phyloP scores from a whole-genome alignment of 768 basidiomycete species.

The Pilatotrama ljubarskyi region DNA sequence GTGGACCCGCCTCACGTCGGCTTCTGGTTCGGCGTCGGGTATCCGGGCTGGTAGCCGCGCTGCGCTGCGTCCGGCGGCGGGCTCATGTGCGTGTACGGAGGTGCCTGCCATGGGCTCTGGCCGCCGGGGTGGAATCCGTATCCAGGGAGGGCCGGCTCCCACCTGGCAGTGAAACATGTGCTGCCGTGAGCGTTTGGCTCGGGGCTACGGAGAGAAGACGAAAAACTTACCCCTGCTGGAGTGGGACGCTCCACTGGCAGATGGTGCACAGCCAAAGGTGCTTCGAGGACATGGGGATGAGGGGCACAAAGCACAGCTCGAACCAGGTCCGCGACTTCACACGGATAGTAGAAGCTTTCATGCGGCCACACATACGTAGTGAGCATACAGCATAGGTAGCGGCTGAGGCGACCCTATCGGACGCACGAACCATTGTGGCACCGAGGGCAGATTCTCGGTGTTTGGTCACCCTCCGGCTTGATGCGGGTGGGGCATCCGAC shows the following conservation, averaged over 20 bases:
- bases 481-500: conserved; percentile 68
- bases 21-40: conserved; percentile 30
- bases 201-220: background rate
- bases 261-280: conserved; percentile 72
- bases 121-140: conserved; percentile 21
- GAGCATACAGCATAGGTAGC: background rate
- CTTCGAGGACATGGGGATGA: conserved; percentile 62
- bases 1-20: conserved; percentile 1
- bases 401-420: conserved; percentile 6
- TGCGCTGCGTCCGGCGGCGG: conserved; percentile 22
- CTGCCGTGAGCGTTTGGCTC: background rate
- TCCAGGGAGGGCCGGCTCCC: conserved; percentile 35
- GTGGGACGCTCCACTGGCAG: conserved; percentile 62
- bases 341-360: conserved; percentile 51
- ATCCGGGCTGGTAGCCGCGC: conserved; percentile 35
- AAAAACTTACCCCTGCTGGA: conserved; percentile 48
- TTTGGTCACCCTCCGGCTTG: conserved; percentile 54
- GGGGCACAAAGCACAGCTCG: conserved; percentile 72
- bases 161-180: conserved; percentile 26
- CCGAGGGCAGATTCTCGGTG: conserved; percentile 61
- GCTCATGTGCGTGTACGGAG: conserved; percentile 14
- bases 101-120: conserved; percentile 13
- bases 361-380: background rate
- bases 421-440: conserved; percentile 65
- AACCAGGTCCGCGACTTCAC: conserved; percentile 74